phyloP scores from a whole-genome alignment of 306 rosid species.

The Vigna nakashimae region DNA sequence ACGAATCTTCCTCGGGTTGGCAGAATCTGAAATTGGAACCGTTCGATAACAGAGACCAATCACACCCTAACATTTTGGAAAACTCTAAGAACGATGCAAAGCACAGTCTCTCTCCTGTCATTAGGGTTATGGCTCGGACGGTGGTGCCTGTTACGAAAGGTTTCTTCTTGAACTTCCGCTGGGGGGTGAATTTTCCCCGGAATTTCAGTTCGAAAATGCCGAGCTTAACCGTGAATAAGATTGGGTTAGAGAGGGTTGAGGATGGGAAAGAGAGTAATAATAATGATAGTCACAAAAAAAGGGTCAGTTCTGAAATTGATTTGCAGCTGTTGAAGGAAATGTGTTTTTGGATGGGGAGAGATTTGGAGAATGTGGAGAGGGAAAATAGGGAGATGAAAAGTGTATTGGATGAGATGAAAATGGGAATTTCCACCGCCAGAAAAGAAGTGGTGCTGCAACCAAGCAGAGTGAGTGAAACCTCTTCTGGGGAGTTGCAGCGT shows the following conservation, averaged over 20 bases:
- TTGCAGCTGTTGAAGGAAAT: conserved; percentile 65
- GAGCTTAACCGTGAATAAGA: conserved; percentile 69
- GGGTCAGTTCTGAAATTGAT: conserved; percentile 46
- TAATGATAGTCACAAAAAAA: not conserved
- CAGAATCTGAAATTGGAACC: conserved; percentile 80
- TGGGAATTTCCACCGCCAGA: conserved; percentile 43
- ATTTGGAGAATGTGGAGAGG: conserved; percentile 70
- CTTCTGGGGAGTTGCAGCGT: conserved; percentile 56
- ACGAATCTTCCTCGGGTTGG: conserved; percentile 62
- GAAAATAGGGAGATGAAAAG: conserved; percentile 79
- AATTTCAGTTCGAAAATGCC: conserved; percentile 59
- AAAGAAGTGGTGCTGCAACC: conserved; percentile 41
- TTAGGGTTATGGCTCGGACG: conserved; percentile 74
- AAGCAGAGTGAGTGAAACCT: conserved; percentile 39
- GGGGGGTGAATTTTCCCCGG: conserved; percentile 70
- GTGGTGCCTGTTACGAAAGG: conserved; percentile 62
- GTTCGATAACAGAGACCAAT: conserved; percentile 34
- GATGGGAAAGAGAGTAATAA: conserved; percentile 45
- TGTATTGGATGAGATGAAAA: conserved; percentile 61
- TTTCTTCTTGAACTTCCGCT: conserved; percentile 60
- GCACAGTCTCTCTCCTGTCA: conserved; percentile 12
- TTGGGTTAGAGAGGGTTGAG: conserved; percentile 69
- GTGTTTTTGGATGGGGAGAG: conserved; percentile 65
- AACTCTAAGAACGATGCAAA: conserved; percentile 38
- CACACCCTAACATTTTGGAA: not conserved